Base-by-base conservation (phyloP, 768 basidiomycete species). In the Dioszegia crocea region DNA sequence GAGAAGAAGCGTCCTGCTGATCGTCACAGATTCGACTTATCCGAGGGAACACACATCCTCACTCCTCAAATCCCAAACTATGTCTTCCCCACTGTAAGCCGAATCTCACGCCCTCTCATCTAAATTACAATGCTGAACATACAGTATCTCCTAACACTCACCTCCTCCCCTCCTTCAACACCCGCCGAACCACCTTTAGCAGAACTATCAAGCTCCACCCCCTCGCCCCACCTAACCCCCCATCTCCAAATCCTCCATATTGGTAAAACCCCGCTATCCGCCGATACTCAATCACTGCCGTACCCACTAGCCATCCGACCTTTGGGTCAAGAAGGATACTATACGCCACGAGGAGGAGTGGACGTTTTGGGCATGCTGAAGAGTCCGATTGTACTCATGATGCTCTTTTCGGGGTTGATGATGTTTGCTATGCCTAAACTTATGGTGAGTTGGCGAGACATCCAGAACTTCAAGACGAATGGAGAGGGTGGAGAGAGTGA, bases 361-460 rank as follows among this genome's bases (percentile, higher is more conserved):
- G 68, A 76, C 50, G 33, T 76, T 26, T 38, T 71, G 16, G 71
- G 66, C 1, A 57, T 77, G 67, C 44, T 77, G n/a, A 75, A 75
- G 58, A 69, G 50, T 45, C 75, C 75, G 3, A 73, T 77, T 70
- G 72, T 77, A 2, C 59, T 75, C 19, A 68, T 77, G 68, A 77
- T 77, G 75, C 60, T 75, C 14, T 66, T 70, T 48, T 69, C 65
- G 29, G 75, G 56, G 17, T 36, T 66, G 4, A 71, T 77, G 71
- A 70, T 75, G 57, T 69, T 61, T 26, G 65, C 31, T 29, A 49
- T 72, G 54, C 75, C 75, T 10, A 77, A 75, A 58, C 31, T 77
- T 54, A 68, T 66, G 45, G 74, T 76, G 48, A 41, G 73, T 68
- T n/a, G n/a, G n/a, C n/a, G n/a, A n/a, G n/a, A n/a, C n/a, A n/a